phyloP scores from a whole-genome alignment of 1,139 yeast genomes.

The Debaryomyces subglobosus region DNA sequence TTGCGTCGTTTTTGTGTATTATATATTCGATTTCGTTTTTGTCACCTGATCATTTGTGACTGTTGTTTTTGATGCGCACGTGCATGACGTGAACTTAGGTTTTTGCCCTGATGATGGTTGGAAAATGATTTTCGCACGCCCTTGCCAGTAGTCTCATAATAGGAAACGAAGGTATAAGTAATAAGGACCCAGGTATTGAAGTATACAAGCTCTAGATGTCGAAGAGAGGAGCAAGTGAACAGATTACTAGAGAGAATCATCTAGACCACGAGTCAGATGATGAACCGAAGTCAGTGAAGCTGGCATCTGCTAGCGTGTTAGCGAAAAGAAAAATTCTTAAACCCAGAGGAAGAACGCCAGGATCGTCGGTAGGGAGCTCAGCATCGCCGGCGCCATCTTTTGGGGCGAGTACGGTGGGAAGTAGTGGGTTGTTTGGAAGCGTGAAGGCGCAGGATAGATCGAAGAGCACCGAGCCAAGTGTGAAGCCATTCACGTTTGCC shows the following conservation, averaged over 20 bases:
- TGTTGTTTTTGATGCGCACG: background rate
- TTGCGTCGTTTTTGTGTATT: background rate
- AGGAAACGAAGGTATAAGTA: background rate
- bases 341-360: conserved; percentile 45
- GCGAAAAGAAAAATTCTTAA: conserved; percentile 68
- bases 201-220: conserved; percentile 40
- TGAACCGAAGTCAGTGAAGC: conserved; percentile 30
- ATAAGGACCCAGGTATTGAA: background rate
- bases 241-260: conserved; percentile 51
- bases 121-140: background rate
- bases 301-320: conserved; percentile 65
- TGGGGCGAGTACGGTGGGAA: conserved; percentile 4
- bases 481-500: background rate
- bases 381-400: conserved; percentile 6
- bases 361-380: conserved; percentile 5
- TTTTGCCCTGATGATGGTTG: background rate
- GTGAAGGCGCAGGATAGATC: background rate
- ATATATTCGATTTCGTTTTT: background rate
- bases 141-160: background rate
- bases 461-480: background rate
- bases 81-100: background rate
- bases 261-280: conserved; percentile 32
- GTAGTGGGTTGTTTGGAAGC: conserved; percentile 4
- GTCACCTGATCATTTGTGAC: background rate
- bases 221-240: conserved; percentile 69